phyloP scores from a whole-genome alignment of 176 grass and related monocot species.

The Carex pumila region DNA sequence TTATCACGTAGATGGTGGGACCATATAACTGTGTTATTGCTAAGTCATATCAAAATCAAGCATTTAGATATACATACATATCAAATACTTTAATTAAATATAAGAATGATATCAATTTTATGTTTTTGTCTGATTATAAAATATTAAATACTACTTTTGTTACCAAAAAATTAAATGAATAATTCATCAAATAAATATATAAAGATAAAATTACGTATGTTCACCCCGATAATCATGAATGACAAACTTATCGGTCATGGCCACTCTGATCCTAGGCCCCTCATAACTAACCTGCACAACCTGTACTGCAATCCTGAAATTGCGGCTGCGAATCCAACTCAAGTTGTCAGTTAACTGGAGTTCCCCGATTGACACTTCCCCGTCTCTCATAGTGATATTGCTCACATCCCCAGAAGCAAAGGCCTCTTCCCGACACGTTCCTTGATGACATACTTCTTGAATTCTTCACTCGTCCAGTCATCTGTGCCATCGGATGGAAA shows the following conservation, averaged over 20 bases:
- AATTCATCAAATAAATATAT: background rate
- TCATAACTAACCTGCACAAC: conserved; percentile 21
- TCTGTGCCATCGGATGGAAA: conserved; percentile 37
- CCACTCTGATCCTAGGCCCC: conserved; percentile 51
- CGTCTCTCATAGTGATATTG: conserved; percentile 42
- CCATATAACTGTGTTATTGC: conserved; percentile 5
- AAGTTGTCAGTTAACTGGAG: conserved; percentile 90
- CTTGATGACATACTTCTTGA: conserved; percentile 38
- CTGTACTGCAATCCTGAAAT: conserved; percentile 66
- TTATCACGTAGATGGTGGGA: background rate
- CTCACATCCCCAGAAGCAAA: conserved; percentile 62
- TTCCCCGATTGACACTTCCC: conserved; percentile 28
- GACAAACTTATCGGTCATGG: conserved; percentile 50
- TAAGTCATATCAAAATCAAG: background rate
- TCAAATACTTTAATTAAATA: background rate
- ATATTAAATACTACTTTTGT: background rate
- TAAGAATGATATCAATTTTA: background rate
- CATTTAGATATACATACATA: background rate
- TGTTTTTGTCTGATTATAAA: background rate
- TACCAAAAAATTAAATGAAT: background rate
- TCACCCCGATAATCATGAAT: conserved; percentile 85
- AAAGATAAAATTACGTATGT: conserved; percentile 23
- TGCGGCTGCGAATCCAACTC: conserved; percentile 67
- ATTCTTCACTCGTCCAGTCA: conserved; percentile 43
- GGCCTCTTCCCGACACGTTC: conserved; percentile 70